phyloP scores from a whole-genome alignment of 768 basidiomycete species.

The Leccinum disarticulatum region DNA sequence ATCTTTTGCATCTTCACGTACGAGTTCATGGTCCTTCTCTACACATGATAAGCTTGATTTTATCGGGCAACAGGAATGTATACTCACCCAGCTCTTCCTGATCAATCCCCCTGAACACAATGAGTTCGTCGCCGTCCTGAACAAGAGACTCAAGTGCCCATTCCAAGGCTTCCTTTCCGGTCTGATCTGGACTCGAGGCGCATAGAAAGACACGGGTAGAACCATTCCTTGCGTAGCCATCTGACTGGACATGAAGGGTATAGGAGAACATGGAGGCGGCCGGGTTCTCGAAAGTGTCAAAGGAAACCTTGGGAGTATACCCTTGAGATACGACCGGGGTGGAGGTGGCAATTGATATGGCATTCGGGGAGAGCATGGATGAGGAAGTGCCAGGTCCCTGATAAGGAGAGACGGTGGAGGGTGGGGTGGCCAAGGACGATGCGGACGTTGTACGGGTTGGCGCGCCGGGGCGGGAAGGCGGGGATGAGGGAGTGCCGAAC shows the following conservation, averaged over 20 bases:
- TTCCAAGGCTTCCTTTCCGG: conserved; percentile 83
- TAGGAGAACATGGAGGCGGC: conserved; percentile 84
- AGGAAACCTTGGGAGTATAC: conserved; percentile 57
- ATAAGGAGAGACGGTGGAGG: conserved; percentile 23
- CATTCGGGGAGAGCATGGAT: conserved; percentile 19
- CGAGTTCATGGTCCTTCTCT: conserved; percentile 75
- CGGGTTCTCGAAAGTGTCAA: conserved; percentile 85
- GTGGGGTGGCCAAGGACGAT: conserved; percentile 16
- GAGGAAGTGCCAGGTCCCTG: conserved; percentile 14
- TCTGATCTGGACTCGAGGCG: conserved; percentile 86
- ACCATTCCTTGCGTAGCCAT: conserved; percentile 71
- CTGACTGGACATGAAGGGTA: conserved; percentile 81
- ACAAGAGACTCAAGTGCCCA: conserved; percentile 88
- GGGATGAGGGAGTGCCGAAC: conserved; percentile 22
- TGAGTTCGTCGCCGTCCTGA: conserved; percentile 88
- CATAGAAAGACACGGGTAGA: conserved; percentile 88
- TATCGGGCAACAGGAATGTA: not conserved
- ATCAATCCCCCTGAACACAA: conserved; percentile 89
- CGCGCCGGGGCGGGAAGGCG: conserved; percentile 18
- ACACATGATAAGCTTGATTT: conserved; percentile 1
- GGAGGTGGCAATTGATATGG: conserved; percentile 12
- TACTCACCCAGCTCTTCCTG: conserved; percentile 75
- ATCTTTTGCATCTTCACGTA: conserved; percentile 83
- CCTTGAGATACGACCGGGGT: conserved; percentile 31
- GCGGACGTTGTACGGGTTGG: conserved; percentile 18